Evolutionary conservation across 257 asterid genomes (phyloP), one percentile per base, ranked within the genome.

Genomic region (Schizonepeta tenuifolia): DNA sequence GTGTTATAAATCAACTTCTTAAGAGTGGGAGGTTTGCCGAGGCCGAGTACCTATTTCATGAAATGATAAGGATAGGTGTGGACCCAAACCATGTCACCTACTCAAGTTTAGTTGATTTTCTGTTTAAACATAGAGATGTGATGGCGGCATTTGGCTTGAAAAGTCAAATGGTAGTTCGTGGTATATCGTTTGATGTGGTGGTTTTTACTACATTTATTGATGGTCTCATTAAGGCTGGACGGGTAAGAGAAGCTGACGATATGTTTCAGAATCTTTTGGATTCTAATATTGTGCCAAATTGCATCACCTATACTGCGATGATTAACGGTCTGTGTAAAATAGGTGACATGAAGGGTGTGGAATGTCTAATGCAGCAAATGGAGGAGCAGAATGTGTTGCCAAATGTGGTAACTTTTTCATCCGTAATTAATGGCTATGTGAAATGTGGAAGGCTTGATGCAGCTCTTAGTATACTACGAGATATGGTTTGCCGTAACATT

Each of bases 81-180:
- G 83, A 80, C 62, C 99, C 99, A 65, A 89, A 94, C 82, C 95
- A 88, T 58, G 81, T 89, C 15, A 91, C 96, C 41, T 89, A 82
- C 80, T 78, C 96, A 20, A 81, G 76, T 72, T 81, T 94, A 35
- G 70, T 91, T 41, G 89, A 91, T 79, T 82, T 73, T 79, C 75
- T 84, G 55, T 80, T 88, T 54, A 88, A 88, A 79, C 73, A 74
- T 44, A 81, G 83, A 72, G 71, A 83, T 70, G 79, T 43, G 41
- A 77, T 77, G 81, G 82, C 83, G 71, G 99, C 97, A 66, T 75
- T 75, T 77, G 84, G 79, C 84, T 74, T 91, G 83, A 90, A 67
- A 77, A 75, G 93, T 75, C 97, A 88, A 83, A 86, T 91, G 96
- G 89, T 94, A 74, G 91, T 88, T 75, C 87, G 87, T 44, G 99